phyloP scores from a whole-genome alignment of 2,329 filamentous ascomycete species.

The Boeremia exigua region DNA sequence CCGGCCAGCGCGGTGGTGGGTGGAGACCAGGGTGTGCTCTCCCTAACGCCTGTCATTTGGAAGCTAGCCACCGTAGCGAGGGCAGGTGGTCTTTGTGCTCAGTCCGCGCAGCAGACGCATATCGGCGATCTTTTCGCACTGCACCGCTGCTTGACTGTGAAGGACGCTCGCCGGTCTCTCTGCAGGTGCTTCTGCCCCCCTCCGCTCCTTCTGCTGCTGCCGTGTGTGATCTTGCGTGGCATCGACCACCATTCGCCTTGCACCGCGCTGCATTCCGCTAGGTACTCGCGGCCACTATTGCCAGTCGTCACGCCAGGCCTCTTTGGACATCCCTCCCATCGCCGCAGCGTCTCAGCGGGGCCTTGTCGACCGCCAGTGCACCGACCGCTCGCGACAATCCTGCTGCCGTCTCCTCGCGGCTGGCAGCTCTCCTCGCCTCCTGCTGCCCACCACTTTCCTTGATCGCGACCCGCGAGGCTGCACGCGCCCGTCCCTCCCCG shows the following conservation, averaged over 20 bases:
- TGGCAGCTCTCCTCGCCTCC: constrained; percentile 4
- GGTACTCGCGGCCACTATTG: neutral
- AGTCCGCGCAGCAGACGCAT: constrained; percentile 3
- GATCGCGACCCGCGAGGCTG: constrained; percentile 19
- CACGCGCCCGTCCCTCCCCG: constrained; percentile 20
- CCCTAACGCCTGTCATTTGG: constrained; percentile 13
- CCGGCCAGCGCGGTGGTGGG: constrained; percentile 6
- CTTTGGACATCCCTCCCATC: constrained; percentile 14
- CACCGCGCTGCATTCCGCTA: constrained; percentile 3
- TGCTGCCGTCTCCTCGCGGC: neutral
- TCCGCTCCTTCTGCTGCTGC: neutral
- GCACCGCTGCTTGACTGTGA: constrained; percentile 3
- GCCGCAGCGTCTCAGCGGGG: constrained; percentile 15
- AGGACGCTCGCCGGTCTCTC: neutral
- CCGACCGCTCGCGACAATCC: constrained; percentile 11
- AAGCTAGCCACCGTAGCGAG: constrained; percentile 14
- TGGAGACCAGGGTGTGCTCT: constrained; percentile 10
- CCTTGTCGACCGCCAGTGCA: constrained; percentile 21
- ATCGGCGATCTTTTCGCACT: constrained; percentile 13
- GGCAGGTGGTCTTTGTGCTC: constrained; percentile 15
- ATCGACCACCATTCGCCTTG: neutral
- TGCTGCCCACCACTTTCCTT: constrained; percentile 4
- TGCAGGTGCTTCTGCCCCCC: neutral
- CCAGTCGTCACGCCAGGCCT: constrained; percentile 5
- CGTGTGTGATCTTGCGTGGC: neutral